Percentiles rank a stretch among this genome's conserved stretches.
These are phyloP conservation scores for Wakefieldia striispora DNA, from an alignment of 768 basidiomycete species.

Conservation along the genomic window DNA sequence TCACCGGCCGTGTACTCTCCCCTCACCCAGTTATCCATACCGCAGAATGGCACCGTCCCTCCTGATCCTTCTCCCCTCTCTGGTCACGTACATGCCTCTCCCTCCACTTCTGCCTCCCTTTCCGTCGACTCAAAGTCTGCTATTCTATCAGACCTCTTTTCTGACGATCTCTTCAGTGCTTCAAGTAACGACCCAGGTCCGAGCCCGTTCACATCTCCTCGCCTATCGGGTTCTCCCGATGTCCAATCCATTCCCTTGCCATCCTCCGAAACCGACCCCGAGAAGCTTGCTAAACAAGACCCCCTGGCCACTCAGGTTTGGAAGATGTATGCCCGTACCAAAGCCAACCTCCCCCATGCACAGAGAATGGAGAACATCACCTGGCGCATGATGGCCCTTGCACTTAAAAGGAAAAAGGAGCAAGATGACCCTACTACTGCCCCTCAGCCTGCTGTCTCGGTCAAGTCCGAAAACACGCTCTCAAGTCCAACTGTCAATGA, in stretches of 20 bases:
- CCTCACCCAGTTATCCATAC: conserved; percentile 37
- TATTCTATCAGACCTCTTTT: conserved; percentile 67
- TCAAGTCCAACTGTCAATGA: conserved; percentile 5
- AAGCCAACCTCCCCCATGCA: conserved; percentile 85
- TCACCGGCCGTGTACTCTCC: conserved; percentile 42
- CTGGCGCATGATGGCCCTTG: conserved; percentile 98
- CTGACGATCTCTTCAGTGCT: conserved; percentile 59
- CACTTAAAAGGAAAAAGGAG: conserved; percentile 84
- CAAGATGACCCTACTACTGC: conserved; percentile 43
- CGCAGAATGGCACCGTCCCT: conserved; percentile 30
- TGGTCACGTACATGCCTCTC: conserved; percentile 35
- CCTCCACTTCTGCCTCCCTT: conserved; percentile 45
- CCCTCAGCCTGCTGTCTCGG: conserved; percentile 4
- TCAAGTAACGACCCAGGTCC: conserved; percentile 33
- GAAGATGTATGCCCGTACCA: conserved; percentile 92
- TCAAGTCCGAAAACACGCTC: conserved; percentile 22
- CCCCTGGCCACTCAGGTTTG: conserved; percentile 95
- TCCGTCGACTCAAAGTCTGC: conserved; percentile 55
- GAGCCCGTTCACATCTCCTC: conserved; percentile 63
- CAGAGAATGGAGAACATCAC: conserved; percentile 98
- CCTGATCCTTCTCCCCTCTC: conserved; percentile 36
- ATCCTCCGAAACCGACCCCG: conserved; percentile 52
- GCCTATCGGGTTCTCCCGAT: conserved; percentile 67
- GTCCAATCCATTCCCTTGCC: conserved; percentile 45
- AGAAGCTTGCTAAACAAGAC: conserved; percentile 74